Evolutionary conservation across 2,329 filamentous ascomycete species (phyloP), one percentile per base, ranked within the genome.

Genomic region (Shiraia bambusicola): DNA sequence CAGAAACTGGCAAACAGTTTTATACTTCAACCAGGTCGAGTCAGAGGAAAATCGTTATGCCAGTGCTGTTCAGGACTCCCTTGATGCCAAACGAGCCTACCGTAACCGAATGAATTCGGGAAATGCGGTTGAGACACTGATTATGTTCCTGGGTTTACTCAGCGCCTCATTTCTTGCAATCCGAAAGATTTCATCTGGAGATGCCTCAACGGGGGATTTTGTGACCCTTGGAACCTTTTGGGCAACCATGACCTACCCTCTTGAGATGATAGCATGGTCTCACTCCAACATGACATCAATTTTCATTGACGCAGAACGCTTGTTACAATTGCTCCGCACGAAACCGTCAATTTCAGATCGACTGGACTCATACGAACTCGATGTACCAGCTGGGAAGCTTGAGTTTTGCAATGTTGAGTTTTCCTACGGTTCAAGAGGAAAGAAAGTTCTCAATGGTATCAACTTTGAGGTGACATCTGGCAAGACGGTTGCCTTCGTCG

Each of bases 281-380:
- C 15, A 67, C 69, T 11, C 60, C 65, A 41, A 31, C 34, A 29
- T 48, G 4, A 37, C 41, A 7, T 16, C 37, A 4, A 74, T 79
- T 39, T 63, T 86, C 17, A 75, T 85, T 26, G 79, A 85, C 54
- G 80, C 82, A 0, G 83, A 87, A 57, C 72, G 77, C 10, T 67
- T 84, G 9, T 70, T 78, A 17, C 62, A 70, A 17, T 69, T 84
- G 0, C 66, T 84, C 6, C 70, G 76, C 31, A 79, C 74, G 9
- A 74, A 81, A 43, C 73, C 80, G 1, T 74, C 70, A 2, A 71
- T 84, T 8, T 56, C 58, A 0, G 76, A 82, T 30, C 28, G 37
- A 17, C 12, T 34, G 3, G 38, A 38, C 19, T 43, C 53, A 2
- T 24, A 39, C 13, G 63, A 59, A 3, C 61, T 84, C 3, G 52